Base-by-base conservation (phyloP, 169 alveolate genomes). In the Babesia divergens region DNA sequence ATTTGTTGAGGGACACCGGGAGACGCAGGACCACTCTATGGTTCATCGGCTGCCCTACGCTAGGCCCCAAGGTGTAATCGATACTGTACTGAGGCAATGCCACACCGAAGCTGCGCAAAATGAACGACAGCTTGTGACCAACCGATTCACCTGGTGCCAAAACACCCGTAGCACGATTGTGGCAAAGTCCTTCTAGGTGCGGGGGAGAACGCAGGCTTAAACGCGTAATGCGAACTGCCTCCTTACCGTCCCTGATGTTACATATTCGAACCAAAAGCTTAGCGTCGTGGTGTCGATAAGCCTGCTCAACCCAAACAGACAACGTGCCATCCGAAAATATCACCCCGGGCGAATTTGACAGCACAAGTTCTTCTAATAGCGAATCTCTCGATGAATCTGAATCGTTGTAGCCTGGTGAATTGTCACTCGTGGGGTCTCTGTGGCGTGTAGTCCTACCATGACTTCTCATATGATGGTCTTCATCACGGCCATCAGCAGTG, bases 1-100 rank as follows among this genome's bases (percentile, higher is more conserved):
- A 70, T 44, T 70, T 70, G 65, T 58, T 62, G 6, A 70, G 31
- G n/a, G 31, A 16, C 13, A 70, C 65, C 22, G 82, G 82, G 47
- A 70, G 60, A 9, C 42, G 20, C 52, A 70, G 14, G n/a, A 65
- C 20, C 22, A 11, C 31, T 34, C 16, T 38, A 24, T 24, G 8
- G 24, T 18, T 20, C 28, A 46, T 35, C 0, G 7, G 9, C 26
- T 31, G 42, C 4, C 20, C 37, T 5, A 24, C 9, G 3, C 43
- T 7, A 16, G 7, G 34, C 9, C 34, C 29, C 3, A 50, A 20
- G 32, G 24, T 24, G 35, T 51, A 56, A n/a, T 58, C 64, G 29
- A 70, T 16, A 0, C 8, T 37, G 42, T 70, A 70, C 5, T 29
- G 20, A 22, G 82, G 82, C 13, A 56, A 28, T 8, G 28, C 62